Percentiles rank a stretch among this genome's conserved stretches.
Evolutionary conservation across 768 basidiomycete species (phyloP).

Genomic region (Serendipita indica): DNA sequence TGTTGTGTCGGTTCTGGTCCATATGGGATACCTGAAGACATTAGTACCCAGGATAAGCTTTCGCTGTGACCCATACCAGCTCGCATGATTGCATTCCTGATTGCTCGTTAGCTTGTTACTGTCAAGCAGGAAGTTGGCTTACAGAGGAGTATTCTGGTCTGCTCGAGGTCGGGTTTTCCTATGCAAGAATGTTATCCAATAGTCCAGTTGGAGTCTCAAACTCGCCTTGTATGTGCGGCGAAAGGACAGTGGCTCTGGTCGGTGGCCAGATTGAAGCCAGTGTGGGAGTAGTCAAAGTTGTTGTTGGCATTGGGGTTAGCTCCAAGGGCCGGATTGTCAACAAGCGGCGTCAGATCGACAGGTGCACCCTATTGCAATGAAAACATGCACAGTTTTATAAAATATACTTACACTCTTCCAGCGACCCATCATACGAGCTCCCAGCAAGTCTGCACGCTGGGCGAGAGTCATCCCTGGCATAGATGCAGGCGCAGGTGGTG

Average conservation of each 20-base stretch:
- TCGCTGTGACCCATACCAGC: slow-evolving; percentile 5
- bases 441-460: slow-evolving; percentile 35
- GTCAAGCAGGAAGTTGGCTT: not conserved
- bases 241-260: slow-evolving; percentile 28
- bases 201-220: not conserved
- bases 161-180: slow-evolving; percentile 10
- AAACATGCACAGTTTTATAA: not conserved
- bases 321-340: slow-evolving; percentile 29
- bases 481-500: slow-evolving; percentile 7
- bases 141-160: slow-evolving; percentile 6
- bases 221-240: slow-evolving; percentile 30
- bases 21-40: slow-evolving; percentile 28
- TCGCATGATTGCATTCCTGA: slow-evolving; percentile 11
- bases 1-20: slow-evolving; percentile 21
- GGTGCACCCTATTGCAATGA: slow-evolving; percentile 24
- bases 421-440: slow-evolving; percentile 38
- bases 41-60: slow-evolving; percentile 22
- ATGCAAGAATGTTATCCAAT: not conserved
- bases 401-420: slow-evolving; percentile 28
- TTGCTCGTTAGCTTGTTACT: too few species aligned
- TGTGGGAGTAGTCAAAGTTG: slow-evolving; percentile 24
- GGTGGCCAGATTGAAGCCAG: slow-evolving; percentile 17
- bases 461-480: slow-evolving; percentile 21
- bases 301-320: slow-evolving; percentile 29
- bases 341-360: slow-evolving; percentile 30